Evolutionary conservation across 345 rosid species (phyloP), one percentile per base, ranked within the genome.

Genomic region (Gynandropsis gynandra): DNA sequence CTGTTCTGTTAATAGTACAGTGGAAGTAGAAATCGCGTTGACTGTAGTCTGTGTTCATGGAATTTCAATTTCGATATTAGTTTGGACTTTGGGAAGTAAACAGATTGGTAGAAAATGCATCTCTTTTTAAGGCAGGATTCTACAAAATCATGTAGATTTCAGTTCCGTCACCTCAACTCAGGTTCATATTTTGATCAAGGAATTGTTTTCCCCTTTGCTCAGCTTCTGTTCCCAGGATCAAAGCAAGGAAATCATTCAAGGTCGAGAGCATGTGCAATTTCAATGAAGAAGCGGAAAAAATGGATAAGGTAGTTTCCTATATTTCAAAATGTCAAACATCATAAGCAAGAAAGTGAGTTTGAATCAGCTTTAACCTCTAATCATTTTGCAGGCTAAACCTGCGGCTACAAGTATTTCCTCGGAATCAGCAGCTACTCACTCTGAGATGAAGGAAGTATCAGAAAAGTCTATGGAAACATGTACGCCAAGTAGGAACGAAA

Each of bases 211-310:
- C 41, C 16, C 45, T 20, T 21, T 59, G 19, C 54, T 56, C 75
- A 93, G 99, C 99, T 71, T 82, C 73, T 59, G 87, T 85, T 85
- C 70, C 80, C 41, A 81, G 77, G 67, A 83, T 93, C 65, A 88
- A 78, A 75, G 70, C 83, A 19, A 72, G 80, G 11, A 80, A 95
- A 73, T 79, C 88, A 4, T 66, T 79, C 17, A 78, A 76, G 60
- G 74, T 83, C 15, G 94, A 83, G 55, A 65, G 75, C 16, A 58
- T 87, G 44, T 93, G 95, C 64, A 83, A 80, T 76, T 85, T 87
- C 67, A 73, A 78, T 55, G 89, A 83, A 54, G 90, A 76, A 47
- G 87, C 65, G 13, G 89, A 81, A 18, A 72, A 59, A 40, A 37
- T 51, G n/a, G 67, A 66, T 17, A 80, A 87, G 93, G 95, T 87